Conservation (phyloP, 192 early-diverging fungal genomes). For the Backusella morwellensis region DNA sequence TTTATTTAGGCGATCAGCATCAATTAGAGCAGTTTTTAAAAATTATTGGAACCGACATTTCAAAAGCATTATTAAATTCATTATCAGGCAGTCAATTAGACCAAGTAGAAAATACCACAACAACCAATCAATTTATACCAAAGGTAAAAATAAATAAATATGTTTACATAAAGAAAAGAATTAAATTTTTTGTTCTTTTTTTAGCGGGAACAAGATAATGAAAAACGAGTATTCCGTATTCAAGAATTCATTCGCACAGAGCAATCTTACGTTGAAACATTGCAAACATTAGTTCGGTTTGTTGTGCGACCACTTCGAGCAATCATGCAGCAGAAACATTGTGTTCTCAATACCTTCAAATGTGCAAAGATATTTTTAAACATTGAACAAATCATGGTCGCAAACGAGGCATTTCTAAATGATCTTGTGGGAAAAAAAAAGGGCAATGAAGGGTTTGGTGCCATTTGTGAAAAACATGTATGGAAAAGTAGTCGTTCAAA, state of each 20-base stretch:
- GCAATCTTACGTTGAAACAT: slow-evolving; percentile 58
- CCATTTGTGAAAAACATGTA: slow-evolving; percentile 38
- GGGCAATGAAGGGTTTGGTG: slow-evolving; percentile 35
- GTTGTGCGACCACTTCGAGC: slow-evolving; percentile 55
- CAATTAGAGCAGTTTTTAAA: slow-evolving; percentile 26
- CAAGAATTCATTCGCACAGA: slow-evolving; percentile 62
- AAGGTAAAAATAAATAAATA: not conserved
- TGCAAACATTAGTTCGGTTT: slow-evolving; percentile 51
- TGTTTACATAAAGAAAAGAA: not conserved
- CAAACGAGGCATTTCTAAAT: slow-evolving; percentile 52
- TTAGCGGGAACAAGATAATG: slow-evolving; percentile 24
- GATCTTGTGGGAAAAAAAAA: slow-evolving; percentile 42
- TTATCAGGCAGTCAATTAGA: not conserved
- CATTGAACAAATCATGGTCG: slow-evolving; percentile 52
- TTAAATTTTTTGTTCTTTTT: not conserved
- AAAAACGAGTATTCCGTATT: slow-evolving; percentile 49
- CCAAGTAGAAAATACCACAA: not conserved
- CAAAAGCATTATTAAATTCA: not conserved
- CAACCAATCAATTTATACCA: not conserved
- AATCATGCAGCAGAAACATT: slow-evolving; percentile 42
- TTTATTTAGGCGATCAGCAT: slow-evolving; percentile 9
- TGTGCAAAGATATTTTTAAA: slow-evolving; percentile 62
- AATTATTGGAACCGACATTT: slow-evolving; percentile 8
- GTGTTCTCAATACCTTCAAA: slow-evolving; percentile 55
- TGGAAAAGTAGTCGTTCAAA: not conserved